Evolutionary conservation across 768 basidiomycete genomes (phyloP), one percentile per base, ranked within the genome.

Genomic region (Cyathus striatus): DNA sequence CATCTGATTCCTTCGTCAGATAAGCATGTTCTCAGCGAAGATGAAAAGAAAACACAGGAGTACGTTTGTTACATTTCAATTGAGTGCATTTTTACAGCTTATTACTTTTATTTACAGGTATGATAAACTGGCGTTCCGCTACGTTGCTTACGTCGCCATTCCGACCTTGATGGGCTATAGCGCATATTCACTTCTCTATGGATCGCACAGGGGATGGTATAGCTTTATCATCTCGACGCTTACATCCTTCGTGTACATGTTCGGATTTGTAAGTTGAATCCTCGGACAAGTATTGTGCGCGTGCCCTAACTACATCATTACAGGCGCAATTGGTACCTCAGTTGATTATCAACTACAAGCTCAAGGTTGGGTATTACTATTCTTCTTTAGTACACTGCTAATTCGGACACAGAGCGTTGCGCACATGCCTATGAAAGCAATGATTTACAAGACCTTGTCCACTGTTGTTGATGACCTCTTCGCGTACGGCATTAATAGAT

Each of bases 361-460:
- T 98, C 46, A 93, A 93, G 86, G 84, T 86, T 51, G 47, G 66
- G 75, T 39, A 46, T 59, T 57, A 44, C 32, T n/a, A 45, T 18
- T 17, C 21, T 25, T 39, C 41, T 44, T 16, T 14, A 18, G 9
- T 25, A 23, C 43, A 27, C 40, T 43, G 34, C 44, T 16, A 13
- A 47, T 24, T 49, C 37, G 21, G 36, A 17, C 12, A 42, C 66
- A 93, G 86, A 91, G 86, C 60, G 93, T 96, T 25, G 87, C 95
- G 35, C 95, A 98, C 60, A 92, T 98, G 86, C 94, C 94, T 16
- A 94, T 96, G 86, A 96, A 94, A 62, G 88, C 94, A 3, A 92
- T 98, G 90, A 83, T 93, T 52, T 95, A 92, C 74, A 96, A 95
- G 69, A 83, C 88, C 1, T 72, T 95, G 45, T 86, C 90, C 35